A percentile compares a stretch with the other conserved stretches of the same genome.
These are phyloP conservation scores for Lathyrus tuberosus DNA, from an alignment of 306 rosid genomes.

Conservation along the genomic window DNA sequence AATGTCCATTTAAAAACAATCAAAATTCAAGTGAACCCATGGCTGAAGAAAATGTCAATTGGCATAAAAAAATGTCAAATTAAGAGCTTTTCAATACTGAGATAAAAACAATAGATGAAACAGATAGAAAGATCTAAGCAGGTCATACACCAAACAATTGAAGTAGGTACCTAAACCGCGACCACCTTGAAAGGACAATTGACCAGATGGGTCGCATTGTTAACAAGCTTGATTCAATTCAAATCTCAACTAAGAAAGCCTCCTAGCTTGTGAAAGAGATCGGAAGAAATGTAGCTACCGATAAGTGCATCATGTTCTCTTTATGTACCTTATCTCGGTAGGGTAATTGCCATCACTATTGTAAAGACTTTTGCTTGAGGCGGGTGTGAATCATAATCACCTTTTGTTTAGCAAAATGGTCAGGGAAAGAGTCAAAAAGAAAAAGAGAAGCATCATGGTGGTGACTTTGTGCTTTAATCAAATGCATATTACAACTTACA, in stretches of 20 bases:
- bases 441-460: too few species aligned
- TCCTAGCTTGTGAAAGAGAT: constrained; percentile 97
- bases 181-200: constrained; percentile 86
- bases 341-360: constrained; percentile 87
- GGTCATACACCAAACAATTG: constrained; percentile 87
- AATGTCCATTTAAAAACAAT: too few species aligned
- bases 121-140: constrained; percentile 87
- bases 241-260: constrained; percentile 95
- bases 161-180: constrained; percentile 96
- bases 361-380: too few species aligned
- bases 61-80: constrained; percentile 94
- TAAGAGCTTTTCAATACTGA: constrained; percentile 89
- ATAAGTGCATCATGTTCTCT: constrained; percentile 97
- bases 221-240: constrained; percentile 94
- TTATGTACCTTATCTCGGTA: constrained; percentile 80
- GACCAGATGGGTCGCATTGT: constrained; percentile 98
- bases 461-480: too few species aligned
- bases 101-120: constrained; percentile 82
- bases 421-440: too few species aligned
- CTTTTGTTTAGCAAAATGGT: too few species aligned
- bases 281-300: constrained; percentile 98
- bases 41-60: too few species aligned
- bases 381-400: too few species aligned
- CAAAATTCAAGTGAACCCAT: too few species aligned
- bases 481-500: too few species aligned